Percentiles rank a stretch among this genome's conserved stretches.
Evolutionary conservation across 2,329 filamentous ascomycete genomes (phyloP).

Genomic region (Teratosphaeria viscida): DNA sequence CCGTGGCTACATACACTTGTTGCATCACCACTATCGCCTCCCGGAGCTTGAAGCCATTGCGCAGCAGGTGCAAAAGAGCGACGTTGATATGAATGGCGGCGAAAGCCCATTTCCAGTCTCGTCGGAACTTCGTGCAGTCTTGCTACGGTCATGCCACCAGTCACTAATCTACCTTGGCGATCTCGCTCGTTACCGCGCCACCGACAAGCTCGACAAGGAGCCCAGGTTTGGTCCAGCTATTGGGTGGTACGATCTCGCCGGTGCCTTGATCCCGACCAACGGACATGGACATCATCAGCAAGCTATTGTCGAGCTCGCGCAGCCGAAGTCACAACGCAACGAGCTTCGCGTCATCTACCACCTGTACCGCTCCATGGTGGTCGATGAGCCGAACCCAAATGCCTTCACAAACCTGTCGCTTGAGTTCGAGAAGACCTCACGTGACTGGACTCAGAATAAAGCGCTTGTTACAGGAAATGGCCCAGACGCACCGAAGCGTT

Average conservation of each 20-base stretch:
- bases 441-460: constrained; percentile 46
- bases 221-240: constrained; percentile 70
- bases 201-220: constrained; percentile 60
- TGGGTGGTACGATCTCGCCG: constrained; percentile 75
- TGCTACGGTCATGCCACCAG: constrained; percentile 67
- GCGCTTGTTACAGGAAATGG: constrained; percentile 34
- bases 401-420: constrained; percentile 67
- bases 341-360: constrained; percentile 82
- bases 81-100: constrained; percentile 7
- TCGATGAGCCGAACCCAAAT: constrained; percentile 62
- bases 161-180: constrained; percentile 83
- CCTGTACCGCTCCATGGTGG: constrained; percentile 71
- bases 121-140: constrained; percentile 43
- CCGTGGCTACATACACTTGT: constrained; percentile 67
- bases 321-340: constrained; percentile 43
- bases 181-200: constrained; percentile 72
- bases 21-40: constrained; percentile 52
- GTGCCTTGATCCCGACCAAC: constrained; percentile 64
- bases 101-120: constrained; percentile 15
- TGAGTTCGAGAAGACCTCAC: constrained; percentile 60
- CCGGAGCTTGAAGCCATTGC: constrained; percentile 50
- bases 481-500: constrained; percentile 48
- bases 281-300: constrained; percentile 84
- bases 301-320: constrained; percentile 70
- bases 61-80: constrained; percentile 15